These are phyloP conservation scores for Fusarium goolgardi DNA, from an alignment of 2,329 filamentous ascomycete species.

Conservation along the genomic window DNA sequence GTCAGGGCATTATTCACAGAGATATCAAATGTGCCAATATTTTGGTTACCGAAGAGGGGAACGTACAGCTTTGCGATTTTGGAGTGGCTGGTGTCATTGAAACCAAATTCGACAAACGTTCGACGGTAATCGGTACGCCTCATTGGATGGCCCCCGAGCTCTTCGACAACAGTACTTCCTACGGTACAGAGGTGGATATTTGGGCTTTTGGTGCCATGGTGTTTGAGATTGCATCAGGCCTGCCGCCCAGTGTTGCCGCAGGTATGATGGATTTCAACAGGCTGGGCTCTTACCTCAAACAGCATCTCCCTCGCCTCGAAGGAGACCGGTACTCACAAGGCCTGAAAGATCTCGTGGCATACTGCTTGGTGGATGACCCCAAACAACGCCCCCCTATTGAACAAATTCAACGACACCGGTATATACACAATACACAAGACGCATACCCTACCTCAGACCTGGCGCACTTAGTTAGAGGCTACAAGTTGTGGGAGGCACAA, in stretches of 20 bases:
- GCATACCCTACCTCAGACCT: slow-evolving; percentile 73
- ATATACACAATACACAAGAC: slow-evolving; percentile 71
- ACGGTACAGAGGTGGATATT: slow-evolving; percentile 80
- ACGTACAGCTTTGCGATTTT: slow-evolving; percentile 86
- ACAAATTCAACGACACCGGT: slow-evolving; percentile 75
- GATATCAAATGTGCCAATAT: slow-evolving; percentile 84
- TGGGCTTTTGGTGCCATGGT: slow-evolving; percentile 88
- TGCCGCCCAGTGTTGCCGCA: slow-evolving; percentile 75
- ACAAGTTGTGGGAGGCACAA: slow-evolving; percentile 79
- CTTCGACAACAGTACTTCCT: slow-evolving; percentile 71
- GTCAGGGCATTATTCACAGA: slow-evolving; percentile 75
- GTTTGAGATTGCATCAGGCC: slow-evolving; percentile 82
- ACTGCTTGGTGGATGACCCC: slow-evolving; percentile 77
- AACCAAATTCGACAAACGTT: slow-evolving; percentile 78
- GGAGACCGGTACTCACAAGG: slow-evolving; percentile 76
- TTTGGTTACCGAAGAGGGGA: slow-evolving; percentile 79
- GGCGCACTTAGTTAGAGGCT: slow-evolving; percentile 74
- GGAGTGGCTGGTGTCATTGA: slow-evolving; percentile 84
- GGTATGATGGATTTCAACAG: slow-evolving; percentile 60
- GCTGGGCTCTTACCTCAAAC: slow-evolving; percentile 68
- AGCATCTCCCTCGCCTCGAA: slow-evolving; percentile 74
- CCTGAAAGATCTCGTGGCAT: slow-evolving; percentile 76
- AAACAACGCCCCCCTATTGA: slow-evolving; percentile 76
- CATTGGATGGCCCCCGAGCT: slow-evolving; percentile 91
- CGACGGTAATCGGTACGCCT: slow-evolving; percentile 83